Base-by-base conservation (phyloP, 805 yeast genomes). In the Kodamaea jinghongensis region DNA sequence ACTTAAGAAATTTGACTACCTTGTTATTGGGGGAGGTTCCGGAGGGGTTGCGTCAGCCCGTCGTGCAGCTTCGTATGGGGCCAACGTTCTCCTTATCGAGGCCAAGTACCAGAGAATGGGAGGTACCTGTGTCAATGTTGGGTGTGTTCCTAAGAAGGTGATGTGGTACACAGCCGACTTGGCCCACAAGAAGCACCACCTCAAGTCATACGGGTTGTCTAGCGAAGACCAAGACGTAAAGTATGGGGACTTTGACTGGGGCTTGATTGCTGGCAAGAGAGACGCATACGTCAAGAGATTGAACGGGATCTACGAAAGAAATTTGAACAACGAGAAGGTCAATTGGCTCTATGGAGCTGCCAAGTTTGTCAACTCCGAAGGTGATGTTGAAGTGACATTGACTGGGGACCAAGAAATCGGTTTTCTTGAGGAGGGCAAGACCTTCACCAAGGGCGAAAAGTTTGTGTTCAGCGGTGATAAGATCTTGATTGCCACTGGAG, bases 21-120 rank as follows among this genome's bases (percentile, higher is more conserved):
- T 93, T 37, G 99, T 93, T 43, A 93, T 93, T 50, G 99, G 99
- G 38, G 99, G 99, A 43, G 99, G 99, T 10, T 88, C 96, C 27
- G 99, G 98, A 34, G 99, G 99, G 51, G 97, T 93, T 32, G 96
- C 99, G n/a, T 82, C 95, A 14, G 95, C 97, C 11, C 81, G 99
- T 64, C 80, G 98, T 54, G 98, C 99, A 9, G 96, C 98, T 27
- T 75, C 79, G 23, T 79, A 90, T 52, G 99, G 99, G 17, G 96
- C 95, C 17, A 87, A 88, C 51, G 83, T 93, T 1, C 70, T 90
- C 38, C 57, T 93, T 14, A 73, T 93, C 39, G 99, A 93, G 64
- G 79, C 86, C 29, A 78, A 79, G 38, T 82, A 73, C 48, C 50
- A 63, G 38, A 64, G 62, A 52, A 75, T 93, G 65, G 99, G 99